A percentile compares a stretch with the other conserved stretches of the same genome.
Evolutionary conservation across 73 alveolate genomes (phyloP).

Genomic region (Symbiodinium natans): DNA sequence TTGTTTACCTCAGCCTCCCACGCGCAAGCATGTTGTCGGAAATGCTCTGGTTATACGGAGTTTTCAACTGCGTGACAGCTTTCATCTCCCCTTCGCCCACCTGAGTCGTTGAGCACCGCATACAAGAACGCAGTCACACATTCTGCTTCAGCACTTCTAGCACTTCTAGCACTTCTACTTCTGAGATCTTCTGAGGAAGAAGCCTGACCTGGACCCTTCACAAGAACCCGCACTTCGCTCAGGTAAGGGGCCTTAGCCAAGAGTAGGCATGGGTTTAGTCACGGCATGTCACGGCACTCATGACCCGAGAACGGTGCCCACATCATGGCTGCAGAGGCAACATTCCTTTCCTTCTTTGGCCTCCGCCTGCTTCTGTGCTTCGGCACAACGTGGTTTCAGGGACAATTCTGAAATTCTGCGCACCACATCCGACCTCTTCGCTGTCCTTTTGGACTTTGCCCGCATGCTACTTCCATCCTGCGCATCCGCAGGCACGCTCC

Average conservation of each 20-base stretch:
- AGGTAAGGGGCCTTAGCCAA: constrained; percentile 48
- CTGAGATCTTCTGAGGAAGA: neutral
- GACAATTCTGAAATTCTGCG: no score
- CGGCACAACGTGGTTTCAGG: no score
- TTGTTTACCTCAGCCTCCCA: neutral
- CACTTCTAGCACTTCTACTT: neutral
- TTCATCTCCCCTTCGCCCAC: constrained; percentile 69
- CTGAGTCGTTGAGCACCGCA: neutral
- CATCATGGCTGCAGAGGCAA: constrained; percentile 87
- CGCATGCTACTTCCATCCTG: constrained; percentile 85
- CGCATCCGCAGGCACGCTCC: no score
- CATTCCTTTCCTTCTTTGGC: constrained; percentile 58
- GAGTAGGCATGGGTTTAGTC: no score
- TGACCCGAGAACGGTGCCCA: constrained; percentile 36
- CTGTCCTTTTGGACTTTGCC: constrained; percentile 43
- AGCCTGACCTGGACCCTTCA: constrained; percentile 37
- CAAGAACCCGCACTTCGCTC: constrained; percentile 62
- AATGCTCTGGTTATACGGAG: constrained; percentile 66
- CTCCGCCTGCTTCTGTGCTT: neutral
- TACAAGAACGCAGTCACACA: no score
- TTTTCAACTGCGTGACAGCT: constrained; percentile 75
- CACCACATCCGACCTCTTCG: constrained; percentile 26
- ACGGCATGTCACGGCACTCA: neutral
- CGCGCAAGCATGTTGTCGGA: constrained; percentile 89
- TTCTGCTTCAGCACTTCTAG: neutral